Base-by-base conservation (phyloP, 2,329 filamentous ascomycete species). In the Fusarium annulatum region DNA sequence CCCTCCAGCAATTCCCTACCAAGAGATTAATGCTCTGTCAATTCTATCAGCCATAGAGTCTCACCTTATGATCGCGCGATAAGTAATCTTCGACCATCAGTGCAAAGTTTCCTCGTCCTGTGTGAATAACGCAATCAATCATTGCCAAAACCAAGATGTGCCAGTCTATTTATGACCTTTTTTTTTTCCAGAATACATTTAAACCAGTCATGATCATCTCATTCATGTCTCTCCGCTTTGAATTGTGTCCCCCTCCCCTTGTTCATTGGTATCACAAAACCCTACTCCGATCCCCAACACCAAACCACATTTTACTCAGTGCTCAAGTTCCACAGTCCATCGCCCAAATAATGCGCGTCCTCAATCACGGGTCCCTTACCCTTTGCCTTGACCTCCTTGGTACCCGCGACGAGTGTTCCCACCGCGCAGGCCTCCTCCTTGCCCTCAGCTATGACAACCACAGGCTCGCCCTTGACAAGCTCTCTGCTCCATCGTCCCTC, bases 301-400 rank as follows among this genome's bases (percentile, higher is more conserved):
- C n/a, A 34, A 16, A 15, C 14, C 16, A 9, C 57, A 10, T 39
- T 45, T 72, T 81, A 89, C n/a, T 89, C 86, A 26, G 86, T 81
- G 30, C 76, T 80, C 70, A 97, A 81, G 77, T 88, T 93, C 96
- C 96, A 99, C 77, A 99, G 85, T 23, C 96, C 96, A 86, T 99
- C 96, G 0, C 96, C 96, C 61, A 98, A 82, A 85, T 92, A 98
- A 88, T 99, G 96, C 38, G 94, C 94, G 69, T 95, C 93, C 85
- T 98, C 96, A 76, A 98, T 94, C 21, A 95, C 96, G 10, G 95
- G 93, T 0, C 96, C 96, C 86, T 98, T 98, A 75, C 94, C 95
- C 85, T 96, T 96, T 75, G 91, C 92, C 89, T 96, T 97, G 81
- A 97, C 95, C 83, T 98, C 95, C 82, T 92, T 91, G 0, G 96